Percentiles rank a stretch among this genome's conserved stretches.
These are phyloP conservation scores for Nemania sp. DNA, from an alignment of 2,329 filamentous ascomycete genomes.

Conservation along the genomic window DNA sequence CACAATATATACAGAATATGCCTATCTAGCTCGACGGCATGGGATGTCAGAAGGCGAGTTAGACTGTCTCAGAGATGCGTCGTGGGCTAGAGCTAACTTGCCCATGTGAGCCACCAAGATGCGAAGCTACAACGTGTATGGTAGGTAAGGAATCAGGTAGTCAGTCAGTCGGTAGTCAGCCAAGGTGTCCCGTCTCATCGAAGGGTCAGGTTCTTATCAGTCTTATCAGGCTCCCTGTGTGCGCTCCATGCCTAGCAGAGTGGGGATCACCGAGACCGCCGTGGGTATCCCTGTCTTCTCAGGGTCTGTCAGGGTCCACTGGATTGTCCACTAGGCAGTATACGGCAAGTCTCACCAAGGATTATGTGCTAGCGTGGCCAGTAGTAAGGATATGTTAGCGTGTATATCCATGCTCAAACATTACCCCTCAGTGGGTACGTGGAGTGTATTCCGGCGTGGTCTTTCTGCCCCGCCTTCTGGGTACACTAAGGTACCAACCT, in stretches of 20 bases:
- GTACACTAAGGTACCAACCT: not conserved
- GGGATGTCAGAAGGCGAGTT: conserved; percentile 9
- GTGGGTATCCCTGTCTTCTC: no score
- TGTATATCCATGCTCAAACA: no score
- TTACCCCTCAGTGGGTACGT: conserved; percentile 22
- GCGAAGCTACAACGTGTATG: not conserved
- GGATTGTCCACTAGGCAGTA: not conserved
- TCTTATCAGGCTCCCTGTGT: conserved; percentile 16
- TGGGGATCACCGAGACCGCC: conserved; percentile 9
- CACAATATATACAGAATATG: conserved; percentile 3
- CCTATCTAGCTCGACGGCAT: not conserved
- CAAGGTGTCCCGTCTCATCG: not conserved
- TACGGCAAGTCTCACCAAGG: no score
- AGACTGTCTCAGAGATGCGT: conserved; percentile 28
- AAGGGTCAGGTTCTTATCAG: conserved; percentile 15
- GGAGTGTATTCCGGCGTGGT: not conserved
- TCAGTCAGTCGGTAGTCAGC: no score
- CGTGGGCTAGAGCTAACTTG: conserved; percentile 34
- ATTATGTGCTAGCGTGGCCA: not conserved
- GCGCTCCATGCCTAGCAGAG: not conserved
- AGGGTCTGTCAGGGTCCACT: not conserved
- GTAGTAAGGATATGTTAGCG: no score
- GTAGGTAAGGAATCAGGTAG: no score
- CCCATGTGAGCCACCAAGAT: conserved; percentile 35
- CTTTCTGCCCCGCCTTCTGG: not conserved